These are phyloP conservation scores for Moesziomyces sp. DNA, from an alignment of 1,284 basidiomycete species.

Conservation along the genomic window DNA sequence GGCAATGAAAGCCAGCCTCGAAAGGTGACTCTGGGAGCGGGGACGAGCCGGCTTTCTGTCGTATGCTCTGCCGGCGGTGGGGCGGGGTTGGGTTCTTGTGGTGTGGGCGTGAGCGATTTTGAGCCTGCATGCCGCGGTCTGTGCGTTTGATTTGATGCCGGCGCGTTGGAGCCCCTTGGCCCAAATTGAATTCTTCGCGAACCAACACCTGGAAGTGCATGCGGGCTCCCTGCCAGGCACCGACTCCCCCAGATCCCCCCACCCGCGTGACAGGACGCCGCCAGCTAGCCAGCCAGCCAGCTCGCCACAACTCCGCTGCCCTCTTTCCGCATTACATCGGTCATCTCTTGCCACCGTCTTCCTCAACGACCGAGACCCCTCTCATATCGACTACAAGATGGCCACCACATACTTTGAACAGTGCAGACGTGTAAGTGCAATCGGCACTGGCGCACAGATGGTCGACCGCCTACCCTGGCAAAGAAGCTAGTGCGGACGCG, in stretches of 20 bases:
- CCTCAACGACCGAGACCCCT: neutral
- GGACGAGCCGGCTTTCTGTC: neutral
- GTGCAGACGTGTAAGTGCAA: slow-evolving; percentile 43
- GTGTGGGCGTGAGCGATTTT: neutral
- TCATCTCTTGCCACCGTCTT: neutral
- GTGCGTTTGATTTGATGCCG: neutral
- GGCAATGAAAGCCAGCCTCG: too few species aligned
- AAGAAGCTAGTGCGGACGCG: neutral
- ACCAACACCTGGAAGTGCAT: slow-evolving; percentile 10
- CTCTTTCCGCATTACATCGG: neutral
- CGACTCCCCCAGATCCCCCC: slow-evolving; percentile 5
- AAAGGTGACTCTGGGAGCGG: too few species aligned
- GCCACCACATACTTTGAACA: slow-evolving; percentile 45
- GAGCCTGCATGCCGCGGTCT: neutral
- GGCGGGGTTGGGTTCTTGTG: too few species aligned
- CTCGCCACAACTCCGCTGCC: neutral
- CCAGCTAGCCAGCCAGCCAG: neutral
- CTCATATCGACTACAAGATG: slow-evolving; percentile 13
- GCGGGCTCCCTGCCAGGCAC: slow-evolving; percentile 9
- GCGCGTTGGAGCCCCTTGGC: neutral
- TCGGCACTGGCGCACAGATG: too few species aligned
- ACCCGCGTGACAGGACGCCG: slow-evolving; percentile 14
- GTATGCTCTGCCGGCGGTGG: neutral
- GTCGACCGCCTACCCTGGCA: too few species aligned
- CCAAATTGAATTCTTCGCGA: slow-evolving; percentile 6